These are phyloP conservation scores for Verticillium klebahnii DNA, from an alignment of 2,329 filamentous ascomycete genomes.

Conservation along the genomic window DNA sequence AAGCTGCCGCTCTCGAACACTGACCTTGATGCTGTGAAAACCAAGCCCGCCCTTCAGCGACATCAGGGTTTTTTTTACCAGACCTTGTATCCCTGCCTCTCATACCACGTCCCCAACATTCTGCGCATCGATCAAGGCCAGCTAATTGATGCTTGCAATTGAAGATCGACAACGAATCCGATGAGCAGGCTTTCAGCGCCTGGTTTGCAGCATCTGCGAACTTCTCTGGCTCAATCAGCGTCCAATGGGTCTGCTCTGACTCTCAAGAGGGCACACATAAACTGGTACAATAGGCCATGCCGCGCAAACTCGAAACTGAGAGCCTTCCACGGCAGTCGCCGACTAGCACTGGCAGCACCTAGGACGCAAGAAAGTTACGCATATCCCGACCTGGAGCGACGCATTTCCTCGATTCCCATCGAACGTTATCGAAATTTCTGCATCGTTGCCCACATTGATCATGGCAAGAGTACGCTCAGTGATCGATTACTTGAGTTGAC, in stretches of 20 bases:
- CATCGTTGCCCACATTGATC: conserved; percentile 97
- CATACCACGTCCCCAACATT: too few relatives aligned
- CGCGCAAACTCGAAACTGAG: not conserved
- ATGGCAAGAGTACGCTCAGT: conserved; percentile 94
- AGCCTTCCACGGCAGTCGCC: not conserved
- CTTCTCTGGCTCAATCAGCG: not conserved
- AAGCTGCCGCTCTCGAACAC: too few relatives aligned
- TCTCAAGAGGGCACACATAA: not conserved
- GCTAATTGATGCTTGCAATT: not conserved
- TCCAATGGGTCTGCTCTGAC: not conserved
- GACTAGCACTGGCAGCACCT: not conserved
- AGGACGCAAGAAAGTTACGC: not conserved
- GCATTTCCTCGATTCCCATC: conserved; percentile 72
- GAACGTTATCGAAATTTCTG: conserved; percentile 90
- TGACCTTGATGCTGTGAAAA: too few relatives aligned
- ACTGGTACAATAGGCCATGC: not conserved
- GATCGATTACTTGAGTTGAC: conserved; percentile 91
- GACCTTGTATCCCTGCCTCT: too few relatives aligned
- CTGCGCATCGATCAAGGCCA: not conserved
- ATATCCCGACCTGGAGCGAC: conserved; percentile 41
- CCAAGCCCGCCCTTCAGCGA: too few relatives aligned
- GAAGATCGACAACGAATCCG: not conserved
- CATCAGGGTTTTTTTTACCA: too few relatives aligned
- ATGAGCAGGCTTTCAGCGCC: not conserved
- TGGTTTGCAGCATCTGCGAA: not conserved